These are phyloP conservation scores for Gloeopeniophorella convolvens DNA, from an alignment of 768 basidiomycete species.

Conservation along the genomic window DNA sequence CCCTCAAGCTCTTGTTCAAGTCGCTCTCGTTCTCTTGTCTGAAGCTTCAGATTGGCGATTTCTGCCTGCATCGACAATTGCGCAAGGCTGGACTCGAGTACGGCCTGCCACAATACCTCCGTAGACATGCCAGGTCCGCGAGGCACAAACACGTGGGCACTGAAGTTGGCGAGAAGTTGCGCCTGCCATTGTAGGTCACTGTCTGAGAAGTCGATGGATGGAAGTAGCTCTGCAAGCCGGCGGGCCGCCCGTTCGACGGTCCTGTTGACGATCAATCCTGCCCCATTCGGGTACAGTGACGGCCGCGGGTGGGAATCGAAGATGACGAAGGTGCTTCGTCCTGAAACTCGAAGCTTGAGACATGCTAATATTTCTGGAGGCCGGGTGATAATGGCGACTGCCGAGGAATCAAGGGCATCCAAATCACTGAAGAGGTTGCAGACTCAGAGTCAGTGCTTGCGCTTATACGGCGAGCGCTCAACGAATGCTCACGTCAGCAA, in stretches of 20 bases:
- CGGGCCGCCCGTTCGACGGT: constrained; percentile 38
- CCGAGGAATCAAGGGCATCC: constrained; percentile 22
- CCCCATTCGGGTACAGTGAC: constrained; percentile 46
- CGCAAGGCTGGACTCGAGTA: constrained; percentile 45
- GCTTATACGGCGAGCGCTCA: too few relatives aligned
- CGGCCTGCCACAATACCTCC: constrained; percentile 27
- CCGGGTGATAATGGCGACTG: constrained; percentile 54
- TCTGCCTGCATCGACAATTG: constrained; percentile 39
- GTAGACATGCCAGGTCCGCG: constrained; percentile 22
- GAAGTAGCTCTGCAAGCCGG: constrained; percentile 42
- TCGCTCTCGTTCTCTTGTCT: constrained; percentile 22
- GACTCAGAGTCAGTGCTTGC: too few relatives aligned
- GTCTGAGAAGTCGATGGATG: constrained; percentile 42
- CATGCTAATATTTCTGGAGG: constrained; percentile 65
- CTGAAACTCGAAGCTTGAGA: constrained; percentile 29
- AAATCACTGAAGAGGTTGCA: constrained; percentile 23
- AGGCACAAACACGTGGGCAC: constrained; percentile 49
- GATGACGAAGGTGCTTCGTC: constrained; percentile 41
- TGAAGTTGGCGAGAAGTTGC: constrained; percentile 53
- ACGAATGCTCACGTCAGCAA: constrained; percentile 25
- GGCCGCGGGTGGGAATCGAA: constrained; percentile 67
- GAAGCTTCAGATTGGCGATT: constrained; percentile 21
- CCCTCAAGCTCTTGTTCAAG: constrained; percentile 15
- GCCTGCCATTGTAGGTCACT: constrained; percentile 54
- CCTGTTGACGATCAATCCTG: constrained; percentile 49